Evolutionary conservation across 2,329 filamentous ascomycete genomes (phyloP).

Genomic region (Colletotrichum phormii): DNA sequence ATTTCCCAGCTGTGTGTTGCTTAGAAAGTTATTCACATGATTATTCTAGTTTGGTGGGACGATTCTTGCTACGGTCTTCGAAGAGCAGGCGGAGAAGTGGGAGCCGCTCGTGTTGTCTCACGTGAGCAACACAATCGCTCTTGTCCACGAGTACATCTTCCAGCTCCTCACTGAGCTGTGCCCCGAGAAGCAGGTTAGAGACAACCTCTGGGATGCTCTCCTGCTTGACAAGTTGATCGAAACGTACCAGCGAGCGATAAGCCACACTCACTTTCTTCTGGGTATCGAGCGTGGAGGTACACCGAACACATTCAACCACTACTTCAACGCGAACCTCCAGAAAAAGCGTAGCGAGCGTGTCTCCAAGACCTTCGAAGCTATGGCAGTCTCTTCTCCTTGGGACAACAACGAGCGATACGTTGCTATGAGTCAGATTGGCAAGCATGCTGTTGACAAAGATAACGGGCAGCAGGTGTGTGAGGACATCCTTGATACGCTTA

Average conservation of each 20-base stretch:
- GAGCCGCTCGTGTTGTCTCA: slow-evolving; percentile 57
- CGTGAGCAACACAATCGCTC: slow-evolving; percentile 59
- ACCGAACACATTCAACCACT: slow-evolving; percentile 63
- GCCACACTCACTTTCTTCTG: slow-evolving; percentile 63
- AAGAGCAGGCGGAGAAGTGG: slow-evolving; percentile 68
- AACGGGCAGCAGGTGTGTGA: neutral
- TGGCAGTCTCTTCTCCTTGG: neutral
- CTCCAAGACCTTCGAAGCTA: neutral
- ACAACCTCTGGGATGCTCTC: slow-evolving; percentile 53
- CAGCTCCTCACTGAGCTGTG: slow-evolving; percentile 56
- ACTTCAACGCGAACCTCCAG: slow-evolving; percentile 58
- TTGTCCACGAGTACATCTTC: slow-evolving; percentile 65
- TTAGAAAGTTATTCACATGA: neutral
- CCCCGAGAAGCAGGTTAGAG: slow-evolving; percentile 54
- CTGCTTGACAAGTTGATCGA: slow-evolving; percentile 58
- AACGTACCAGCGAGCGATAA: slow-evolving; percentile 59
- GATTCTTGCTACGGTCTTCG: slow-evolving; percentile 60
- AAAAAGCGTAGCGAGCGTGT: neutral
- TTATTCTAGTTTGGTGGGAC: slow-evolving; percentile 48
- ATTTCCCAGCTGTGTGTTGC: neutral
- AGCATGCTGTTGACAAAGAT: neutral
- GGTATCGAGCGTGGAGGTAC: slow-evolving; percentile 59
- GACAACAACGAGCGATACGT: neutral
- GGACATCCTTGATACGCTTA: slow-evolving; percentile 70
- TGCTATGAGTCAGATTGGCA: neutral